Evolutionary conservation across 805 yeast species (phyloP).

Genomic region (Schwanniomyces polymorphus): DNA sequence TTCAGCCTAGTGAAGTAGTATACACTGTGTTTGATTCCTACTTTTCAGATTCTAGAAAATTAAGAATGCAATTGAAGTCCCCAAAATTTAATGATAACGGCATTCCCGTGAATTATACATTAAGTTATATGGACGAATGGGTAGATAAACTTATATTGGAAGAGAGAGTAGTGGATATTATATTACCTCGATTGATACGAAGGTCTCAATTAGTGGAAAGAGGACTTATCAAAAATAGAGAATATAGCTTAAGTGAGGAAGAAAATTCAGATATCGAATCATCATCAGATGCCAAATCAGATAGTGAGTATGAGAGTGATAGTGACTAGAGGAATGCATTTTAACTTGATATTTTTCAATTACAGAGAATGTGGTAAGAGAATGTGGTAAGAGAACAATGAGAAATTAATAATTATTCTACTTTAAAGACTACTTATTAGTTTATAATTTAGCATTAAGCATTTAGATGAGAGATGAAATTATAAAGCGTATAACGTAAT

Average conservation of each 20-base stretch:
- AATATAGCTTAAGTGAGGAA: constrained; percentile 28
- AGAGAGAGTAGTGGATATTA: constrained; percentile 68
- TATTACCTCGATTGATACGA: constrained; percentile 61
- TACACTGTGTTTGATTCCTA: constrained; percentile 54
- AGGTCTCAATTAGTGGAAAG: constrained; percentile 43
- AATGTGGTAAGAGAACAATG: no score
- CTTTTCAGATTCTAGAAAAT: constrained; percentile 66
- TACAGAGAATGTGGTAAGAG: no score
- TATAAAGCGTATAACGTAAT: no score
- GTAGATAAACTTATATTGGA: constrained; percentile 59
- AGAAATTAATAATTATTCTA: no score
- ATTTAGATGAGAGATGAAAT: no score
- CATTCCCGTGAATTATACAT: constrained; percentile 32
- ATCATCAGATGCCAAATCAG: background rate
- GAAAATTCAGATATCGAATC: constrained; percentile 6
- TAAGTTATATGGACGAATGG: constrained; percentile 68
- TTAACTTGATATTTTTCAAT: background rate
- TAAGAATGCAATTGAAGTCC: constrained; percentile 42
- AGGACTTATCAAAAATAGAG: constrained; percentile 40
- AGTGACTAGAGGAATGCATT: constrained; percentile 26
- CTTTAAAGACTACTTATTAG: no score
- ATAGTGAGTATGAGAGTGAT: constrained; percentile 30
- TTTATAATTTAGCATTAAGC: no score
- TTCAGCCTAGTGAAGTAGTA: constrained; percentile 35
- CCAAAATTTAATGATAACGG: constrained; percentile 23